Base-by-base conservation (phyloP, 2,329 filamentous ascomycete genomes). In the Aspergillus quadrilineatus region DNA sequence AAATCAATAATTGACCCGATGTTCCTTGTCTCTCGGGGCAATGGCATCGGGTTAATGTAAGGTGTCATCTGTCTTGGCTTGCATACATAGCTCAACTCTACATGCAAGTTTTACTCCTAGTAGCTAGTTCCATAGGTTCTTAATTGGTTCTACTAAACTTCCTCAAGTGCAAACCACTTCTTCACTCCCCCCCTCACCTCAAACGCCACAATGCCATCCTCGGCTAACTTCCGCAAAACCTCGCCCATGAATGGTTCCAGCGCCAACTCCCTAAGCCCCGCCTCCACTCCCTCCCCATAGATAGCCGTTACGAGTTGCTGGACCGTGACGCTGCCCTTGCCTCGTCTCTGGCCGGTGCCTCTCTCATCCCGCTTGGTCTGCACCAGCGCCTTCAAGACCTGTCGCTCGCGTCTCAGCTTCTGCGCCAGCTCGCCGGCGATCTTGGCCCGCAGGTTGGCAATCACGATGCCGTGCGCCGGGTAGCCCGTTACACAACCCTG, bases 221-320 rank as follows among this genome's bases (percentile, higher is more conserved):
- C 76, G 0, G 76, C 74, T 50, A 80, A 58, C 61, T 80, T 79
- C 37, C 68, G 44, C 36, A 80, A 53, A 0, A 78, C 68, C 64
- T 79, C 73, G 0, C 69, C 65, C 26, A 72, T 71, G 45, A 78
- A 77, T 0, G 78, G 78, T 59, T 78, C 76, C 6, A 80, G 26
- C 0, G 73, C 77, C 58, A 67, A 60, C 1, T 73, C 55, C 0
- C 75, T 68, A 12, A 68, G 17, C 17, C 17, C 60, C 10, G 71
- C 65, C 49, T 75, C 48, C 6, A 63, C 34, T 5, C 45, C 39
- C 1, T 65, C 63, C 0, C 80, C 80, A 58, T 82, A 71, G 9
- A 82, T 72, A 2, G 57, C 60, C 1, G 62, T 63, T 1, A 82
- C 79, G 6, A 83, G 65, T 34, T 81, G 17, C 17, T 17, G 17